Base-by-base conservation (phyloP, 148 eudicot genomes). In the Rhododendron williamsianum region DNA sequence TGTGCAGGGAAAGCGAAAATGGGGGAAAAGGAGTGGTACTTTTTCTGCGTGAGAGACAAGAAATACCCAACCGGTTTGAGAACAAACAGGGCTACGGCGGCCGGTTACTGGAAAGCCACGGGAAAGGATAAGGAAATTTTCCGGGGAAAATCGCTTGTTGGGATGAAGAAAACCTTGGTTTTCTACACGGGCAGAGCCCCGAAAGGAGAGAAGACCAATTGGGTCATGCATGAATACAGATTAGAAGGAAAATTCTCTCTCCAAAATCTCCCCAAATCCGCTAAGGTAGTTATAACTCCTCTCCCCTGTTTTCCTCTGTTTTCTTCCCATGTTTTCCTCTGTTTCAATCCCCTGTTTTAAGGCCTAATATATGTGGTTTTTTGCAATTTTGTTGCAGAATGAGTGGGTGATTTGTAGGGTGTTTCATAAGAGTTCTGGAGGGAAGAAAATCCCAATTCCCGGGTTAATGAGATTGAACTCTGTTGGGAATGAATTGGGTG, bases 191-290 rank as follows among this genome's bases (percentile, higher is more conserved):
- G 98, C 4, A 90, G 98, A 51, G 98, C 98, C 82, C 98, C 98
- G 1, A 92, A 87, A 83, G 98, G 98, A 2, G 92, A 91, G 76
- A 94, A 94, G 84, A 90, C 95, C n/a, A 91, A 93, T 49, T 96
- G 98, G 98, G 98, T 96, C 18, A 94, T 96, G 99, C 99, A 96
- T 87, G 99, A 96, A 79, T 96, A 90, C 43, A 86, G 99, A 76
- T 82, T 94, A 19, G 96, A 96, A 19, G 96, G 98, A 63, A 92
- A 92, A 76, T 51, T 19, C 73, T 88, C 89, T n/a, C 89, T 83
- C 41, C 82, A 72, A 43, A 88, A 90, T 46, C 89, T 84, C 67
- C 87, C 91, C 38, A 92, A 90, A 85, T 56, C 86, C 35, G 67
- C 93, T 0, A 90, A 92, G 93, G 98, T 74, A 18, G 25, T 65